phyloP scores from a whole-genome alignment of 768 basidiomycete species.

The Trametes cubensis region DNA sequence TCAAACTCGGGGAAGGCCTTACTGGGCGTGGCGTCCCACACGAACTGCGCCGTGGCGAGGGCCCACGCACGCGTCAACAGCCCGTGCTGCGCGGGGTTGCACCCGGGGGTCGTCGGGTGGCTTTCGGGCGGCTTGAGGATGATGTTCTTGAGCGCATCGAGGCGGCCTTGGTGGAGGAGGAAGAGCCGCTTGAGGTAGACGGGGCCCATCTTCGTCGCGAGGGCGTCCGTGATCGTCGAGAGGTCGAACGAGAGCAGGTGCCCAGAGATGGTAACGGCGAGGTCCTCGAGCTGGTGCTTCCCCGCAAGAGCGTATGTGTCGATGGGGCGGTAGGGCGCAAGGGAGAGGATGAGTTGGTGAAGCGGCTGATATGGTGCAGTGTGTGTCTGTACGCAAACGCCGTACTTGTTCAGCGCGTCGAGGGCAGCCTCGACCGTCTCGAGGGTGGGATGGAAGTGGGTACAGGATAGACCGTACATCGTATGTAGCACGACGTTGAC shows the following conservation, averaged over 20 bases:
- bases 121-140: conserved; percentile 32
- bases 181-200: conserved; percentile 46
- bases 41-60: conserved; percentile 32
- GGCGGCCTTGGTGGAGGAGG: conserved; percentile 41
- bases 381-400: conserved; percentile 27
- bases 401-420: conserved; percentile 34
- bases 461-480: conserved; percentile 35
- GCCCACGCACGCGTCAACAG: conserved; percentile 36
- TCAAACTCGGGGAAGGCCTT: conserved; percentile 1
- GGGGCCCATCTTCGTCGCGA: conserved; percentile 43
- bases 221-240: conserved; percentile 39
- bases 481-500: conserved; percentile 41
- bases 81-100: conserved; percentile 26
- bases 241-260: conserved; percentile 43
- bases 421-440: conserved; percentile 32
- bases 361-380: conserved; percentile 35
- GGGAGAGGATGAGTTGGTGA: conserved; percentile 38
- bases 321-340: conserved; percentile 40
- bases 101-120: conserved; percentile 28
- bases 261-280: conserved; percentile 44
- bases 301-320: conserved; percentile 48
- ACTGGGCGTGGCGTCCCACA: conserved; percentile 36
- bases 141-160: conserved; percentile 38
- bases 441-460: conserved; percentile 33
- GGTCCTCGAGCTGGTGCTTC: conserved; percentile 37